Evolutionary conservation across 371 early-diverging fungal genomes (phyloP).

Genomic region (Entomophthora muscae): DNA sequence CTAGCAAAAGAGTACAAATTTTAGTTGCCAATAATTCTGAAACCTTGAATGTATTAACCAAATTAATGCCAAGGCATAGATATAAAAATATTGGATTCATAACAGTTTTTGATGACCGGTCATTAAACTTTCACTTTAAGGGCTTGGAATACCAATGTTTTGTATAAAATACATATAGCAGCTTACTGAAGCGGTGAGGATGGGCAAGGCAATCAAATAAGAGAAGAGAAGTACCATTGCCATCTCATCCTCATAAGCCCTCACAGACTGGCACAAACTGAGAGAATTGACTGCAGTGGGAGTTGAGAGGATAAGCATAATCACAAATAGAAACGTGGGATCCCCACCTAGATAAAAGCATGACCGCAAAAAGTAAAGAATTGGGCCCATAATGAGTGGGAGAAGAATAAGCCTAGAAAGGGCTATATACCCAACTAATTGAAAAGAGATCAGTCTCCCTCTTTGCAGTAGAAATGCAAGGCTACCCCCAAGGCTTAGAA

Average conservation of each 20-base stretch:
- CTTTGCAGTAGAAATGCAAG: constrained; percentile 10
- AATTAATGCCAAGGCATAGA: no score
- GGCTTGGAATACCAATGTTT: no score
- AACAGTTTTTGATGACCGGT: no score
- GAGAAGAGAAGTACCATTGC: constrained; percentile 16
- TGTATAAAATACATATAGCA: constrained; percentile 7
- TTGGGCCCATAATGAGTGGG: constrained; percentile 23
- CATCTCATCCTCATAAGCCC: constrained; percentile 29
- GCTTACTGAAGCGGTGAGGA: not conserved
- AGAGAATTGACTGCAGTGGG: constrained; percentile 31
- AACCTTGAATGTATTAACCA: no score
- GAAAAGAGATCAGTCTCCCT: not conserved
- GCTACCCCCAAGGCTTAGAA: constrained; percentile 49
- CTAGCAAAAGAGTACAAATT: no score
- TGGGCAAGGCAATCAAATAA: constrained; percentile 4
- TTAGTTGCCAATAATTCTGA: no score
- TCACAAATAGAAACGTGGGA: constrained; percentile 23
- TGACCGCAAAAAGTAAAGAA: constrained; percentile 17
- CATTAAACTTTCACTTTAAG: no score
- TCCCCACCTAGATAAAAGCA: constrained; percentile 21
- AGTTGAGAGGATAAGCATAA: constrained; percentile 25
- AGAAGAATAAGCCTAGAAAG: constrained; percentile 16
- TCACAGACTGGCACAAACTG: constrained; percentile 26
- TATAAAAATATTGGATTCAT: no score
- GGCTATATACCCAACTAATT: not conserved